These are phyloP conservation scores for Magnolia changhungtana DNA, from an alignment of 164 flowering plant genomes.

Conservation along the genomic window DNA sequence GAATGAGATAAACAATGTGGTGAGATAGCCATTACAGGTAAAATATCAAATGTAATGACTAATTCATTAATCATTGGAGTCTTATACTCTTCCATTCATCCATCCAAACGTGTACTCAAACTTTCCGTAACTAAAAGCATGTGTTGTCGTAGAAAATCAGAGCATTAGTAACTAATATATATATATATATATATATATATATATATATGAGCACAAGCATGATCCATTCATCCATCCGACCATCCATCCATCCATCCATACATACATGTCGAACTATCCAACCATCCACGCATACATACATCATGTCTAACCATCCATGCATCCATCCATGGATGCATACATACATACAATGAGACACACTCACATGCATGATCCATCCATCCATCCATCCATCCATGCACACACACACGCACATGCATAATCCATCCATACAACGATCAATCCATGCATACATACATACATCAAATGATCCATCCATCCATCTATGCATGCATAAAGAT, in stretches of 20 bases:
- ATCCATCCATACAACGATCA: neutral
- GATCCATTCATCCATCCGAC: neutral
- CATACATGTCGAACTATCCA: neutral
- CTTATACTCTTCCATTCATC: too few species aligned
- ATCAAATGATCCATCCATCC: neutral
- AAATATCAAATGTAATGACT: neutral
- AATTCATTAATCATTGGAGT: too few species aligned
- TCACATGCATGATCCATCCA: neutral
- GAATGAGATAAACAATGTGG: slow-evolving; percentile 11
- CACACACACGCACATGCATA: too few species aligned
- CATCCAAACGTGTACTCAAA: too few species aligned
- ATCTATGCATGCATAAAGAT: neutral
- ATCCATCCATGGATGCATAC: neutral
- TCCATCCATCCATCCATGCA: neutral
- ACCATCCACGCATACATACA: neutral
- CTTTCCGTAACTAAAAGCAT: too few species aligned
- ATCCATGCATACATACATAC: too few species aligned
- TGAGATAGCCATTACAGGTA: neutral
- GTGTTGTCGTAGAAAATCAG: too few species aligned
- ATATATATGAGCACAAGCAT: too few species aligned
- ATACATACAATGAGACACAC: too few species aligned
- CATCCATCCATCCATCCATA: too few species aligned
- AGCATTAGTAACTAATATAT: too few species aligned
- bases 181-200: too few species aligned
- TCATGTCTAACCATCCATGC: neutral